These are phyloP conservation scores for Areca catechu DNA, from an alignment of 176 grass and related monocot genomes.

Conservation along the genomic window DNA sequence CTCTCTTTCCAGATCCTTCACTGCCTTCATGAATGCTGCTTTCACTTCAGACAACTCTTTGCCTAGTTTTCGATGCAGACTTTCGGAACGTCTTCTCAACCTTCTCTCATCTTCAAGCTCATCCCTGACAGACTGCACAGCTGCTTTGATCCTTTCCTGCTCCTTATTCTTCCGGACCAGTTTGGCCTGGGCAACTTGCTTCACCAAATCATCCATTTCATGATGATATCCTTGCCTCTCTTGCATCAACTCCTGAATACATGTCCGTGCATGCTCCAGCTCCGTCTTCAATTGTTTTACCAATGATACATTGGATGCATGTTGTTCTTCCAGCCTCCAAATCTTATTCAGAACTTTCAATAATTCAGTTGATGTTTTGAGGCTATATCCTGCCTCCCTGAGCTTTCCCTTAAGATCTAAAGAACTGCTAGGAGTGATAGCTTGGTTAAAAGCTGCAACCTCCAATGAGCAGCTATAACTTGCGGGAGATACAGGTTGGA, in stretches of 20 bases:
- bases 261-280: conserved; percentile 47
- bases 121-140: conserved; percentile 46
- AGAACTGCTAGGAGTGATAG: conserved; percentile 47
- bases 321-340: conserved; percentile 97
- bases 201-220: conserved; percentile 55
- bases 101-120: conserved; percentile 83
- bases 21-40: conserved; percentile 48
- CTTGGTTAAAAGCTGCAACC: conserved; percentile 50
- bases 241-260: conserved; percentile 62
- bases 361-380: conserved; percentile 88
- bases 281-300: conserved; percentile 80
- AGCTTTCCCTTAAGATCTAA: conserved; percentile 59
- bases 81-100: conserved; percentile 70
- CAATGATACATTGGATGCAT: conserved; percentile 49
- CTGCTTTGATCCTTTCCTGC: conserved; percentile 59
- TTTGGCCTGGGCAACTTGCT: conserved; percentile 61
- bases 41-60: conserved; percentile 76
- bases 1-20: conserved; percentile 74
- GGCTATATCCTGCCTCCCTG: conserved; percentile 41
- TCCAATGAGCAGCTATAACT: conserved; percentile 75
- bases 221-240: conserved; percentile 39
- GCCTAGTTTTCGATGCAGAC: conserved; percentile 63
- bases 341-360: conserved; percentile 96
- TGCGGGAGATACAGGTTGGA: conserved; percentile 50
- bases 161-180: too few relatives aligned